These are phyloP conservation scores for barrel medic (Medicago truncatula) DNA, from an alignment of 306 rosid genomes.

Conservation along the genomic window MtrunA17r5.0-ANR NC_053047.1:11164501-11165000, in stretches of 20 bases:
- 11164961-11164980: background rate
- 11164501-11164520: constrained; percentile 99
- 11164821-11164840: too few species aligned
- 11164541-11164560: constrained; percentile 94
- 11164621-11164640: background rate
- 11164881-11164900: too few species aligned
- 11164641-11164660: background rate
- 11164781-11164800: too few species aligned
- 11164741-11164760: too few species aligned
- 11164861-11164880: too few species aligned
- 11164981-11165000: background rate
- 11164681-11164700: background rate
- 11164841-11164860: too few species aligned
- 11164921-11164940: background rate
- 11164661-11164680: too few species aligned
- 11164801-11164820: too few species aligned
- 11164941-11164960: background rate
- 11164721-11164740: background rate
- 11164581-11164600: constrained; percentile 88
- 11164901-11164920: too few species aligned
- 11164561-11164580: constrained; percentile 95
- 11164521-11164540: constrained; percentile 96
- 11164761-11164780: too few species aligned
- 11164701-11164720: background rate
- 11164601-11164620: constrained; percentile 42